phyloP scores from a whole-genome alignment of 164 flowering plant species.

The Taxillus chinensis region DNA sequence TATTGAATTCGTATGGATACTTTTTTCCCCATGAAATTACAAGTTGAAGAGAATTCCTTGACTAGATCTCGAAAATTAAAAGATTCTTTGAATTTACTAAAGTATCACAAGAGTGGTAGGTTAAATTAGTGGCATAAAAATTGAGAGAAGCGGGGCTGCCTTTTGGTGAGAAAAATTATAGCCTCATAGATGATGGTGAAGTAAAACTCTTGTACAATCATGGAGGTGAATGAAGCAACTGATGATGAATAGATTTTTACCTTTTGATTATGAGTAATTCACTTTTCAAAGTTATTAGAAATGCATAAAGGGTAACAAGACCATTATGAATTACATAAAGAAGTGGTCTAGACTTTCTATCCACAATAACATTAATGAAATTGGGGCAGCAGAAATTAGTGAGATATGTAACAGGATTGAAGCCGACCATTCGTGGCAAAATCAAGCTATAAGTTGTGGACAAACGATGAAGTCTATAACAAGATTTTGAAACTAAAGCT shows the following conservation, averaged over 20 bases:
- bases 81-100: neutral
- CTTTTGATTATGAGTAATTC: neutral
- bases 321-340: too few relatives aligned
- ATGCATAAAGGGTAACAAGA: too few relatives aligned
- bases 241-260: neutral
- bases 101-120: neutral
- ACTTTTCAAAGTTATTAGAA: neutral
- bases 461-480: too few relatives aligned
- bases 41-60: neutral
- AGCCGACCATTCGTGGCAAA: too few relatives aligned
- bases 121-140: neutral
- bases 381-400: too few relatives aligned
- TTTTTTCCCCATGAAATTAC: neutral
- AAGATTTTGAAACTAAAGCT: too few relatives aligned
- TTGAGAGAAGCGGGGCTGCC: neutral
- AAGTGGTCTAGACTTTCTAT: too few relatives aligned
- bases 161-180: neutral
- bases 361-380: too few relatives aligned
- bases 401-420: too few relatives aligned
- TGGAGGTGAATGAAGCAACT: neutral
- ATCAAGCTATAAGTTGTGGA: too few relatives aligned
- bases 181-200: neutral
- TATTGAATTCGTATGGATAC: neutral
- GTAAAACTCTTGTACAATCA: neutral
- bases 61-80: neutral